phyloP scores from a whole-genome alignment of 306 rosid species.

The Luffa aegyptiaca region DNA sequence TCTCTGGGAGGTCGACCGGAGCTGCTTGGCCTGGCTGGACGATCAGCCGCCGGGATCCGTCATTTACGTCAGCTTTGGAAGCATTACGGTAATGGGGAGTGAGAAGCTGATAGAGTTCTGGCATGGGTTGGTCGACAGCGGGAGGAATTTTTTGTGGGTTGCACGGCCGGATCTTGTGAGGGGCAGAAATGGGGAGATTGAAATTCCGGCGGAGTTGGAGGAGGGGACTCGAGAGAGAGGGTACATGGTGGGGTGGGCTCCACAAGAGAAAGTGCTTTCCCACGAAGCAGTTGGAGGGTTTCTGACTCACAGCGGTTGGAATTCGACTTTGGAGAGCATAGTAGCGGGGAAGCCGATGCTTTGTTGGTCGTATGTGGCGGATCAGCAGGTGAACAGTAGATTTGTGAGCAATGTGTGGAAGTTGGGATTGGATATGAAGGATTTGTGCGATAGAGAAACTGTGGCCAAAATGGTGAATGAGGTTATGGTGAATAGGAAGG shows the following conservation, averaged over 20 bases:
- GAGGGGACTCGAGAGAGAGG: constrained; percentile 20
- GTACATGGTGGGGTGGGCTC: constrained; percentile 27
- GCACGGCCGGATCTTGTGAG: not conserved
- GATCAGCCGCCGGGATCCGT: constrained; percentile 5
- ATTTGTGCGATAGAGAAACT: not conserved
- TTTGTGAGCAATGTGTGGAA: constrained; percentile 25
- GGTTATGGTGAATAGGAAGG: constrained; percentile 13
- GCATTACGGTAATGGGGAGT: not conserved
- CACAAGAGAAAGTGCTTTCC: constrained; percentile 22
- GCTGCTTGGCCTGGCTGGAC: constrained; percentile 4
- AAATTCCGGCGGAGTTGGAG: constrained; percentile 6
- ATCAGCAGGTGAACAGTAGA: constrained; percentile 22
- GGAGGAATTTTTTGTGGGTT: not conserved
- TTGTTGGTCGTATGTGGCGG: constrained; percentile 15
- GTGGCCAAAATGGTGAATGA: constrained; percentile 18
- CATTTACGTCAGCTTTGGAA: constrained; percentile 15
- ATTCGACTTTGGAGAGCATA: constrained; percentile 27
- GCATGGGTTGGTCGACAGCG: constrained; percentile 10
- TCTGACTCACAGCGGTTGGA: constrained; percentile 30
- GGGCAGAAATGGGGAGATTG: not conserved
- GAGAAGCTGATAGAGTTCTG: constrained; percentile 14
- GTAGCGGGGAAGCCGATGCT: constrained; percentile 26
- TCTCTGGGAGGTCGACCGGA: not conserved
- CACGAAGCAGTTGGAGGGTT: constrained; percentile 30
- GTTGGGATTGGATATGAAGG: constrained; percentile 20